Conservation (phyloP, 148 eudicot species). For the Mesembryanthemum crystallinum region DNA sequence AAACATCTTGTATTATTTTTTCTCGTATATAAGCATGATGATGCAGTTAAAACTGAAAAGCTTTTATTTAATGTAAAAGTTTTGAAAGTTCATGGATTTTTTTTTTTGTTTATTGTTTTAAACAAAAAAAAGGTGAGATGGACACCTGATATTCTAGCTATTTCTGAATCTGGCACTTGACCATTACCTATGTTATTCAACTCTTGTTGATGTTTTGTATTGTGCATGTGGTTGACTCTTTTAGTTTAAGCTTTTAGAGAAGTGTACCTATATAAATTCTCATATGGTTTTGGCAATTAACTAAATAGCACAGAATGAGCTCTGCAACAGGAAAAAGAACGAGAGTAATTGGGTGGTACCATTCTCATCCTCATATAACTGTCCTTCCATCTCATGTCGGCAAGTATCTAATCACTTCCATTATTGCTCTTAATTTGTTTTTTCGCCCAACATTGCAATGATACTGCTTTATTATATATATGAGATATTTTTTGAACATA, state of each 20-base stretch:
- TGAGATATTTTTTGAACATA: background rate
- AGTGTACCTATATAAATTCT: background rate
- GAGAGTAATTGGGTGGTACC: constrained; percentile 99
- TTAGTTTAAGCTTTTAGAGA: constrained; percentile 4
- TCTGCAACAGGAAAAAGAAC: constrained; percentile 75
- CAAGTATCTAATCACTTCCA: constrained; percentile 33
- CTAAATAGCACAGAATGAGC: constrained; percentile 82
- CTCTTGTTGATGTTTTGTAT: background rate
- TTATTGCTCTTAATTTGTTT: background rate
- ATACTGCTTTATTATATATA: background rate
- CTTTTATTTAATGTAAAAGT: background rate
- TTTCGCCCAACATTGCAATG: background rate
- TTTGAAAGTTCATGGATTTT: background rate
- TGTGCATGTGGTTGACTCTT: background rate
- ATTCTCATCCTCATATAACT: constrained; percentile 99
- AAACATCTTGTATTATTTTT: too few relatives aligned
- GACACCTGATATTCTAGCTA: too few relatives aligned
- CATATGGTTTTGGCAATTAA: constrained; percentile 46
- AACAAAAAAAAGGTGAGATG: too few relatives aligned
- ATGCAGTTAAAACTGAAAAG: background rate
- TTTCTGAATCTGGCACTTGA: too few relatives aligned
- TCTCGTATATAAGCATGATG: too few relatives aligned
- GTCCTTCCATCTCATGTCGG: constrained; percentile 99
- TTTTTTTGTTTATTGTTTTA: too few relatives aligned
- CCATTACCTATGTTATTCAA: background rate